A percentile compares a stretch with the other conserved stretches of the same genome.
Conservation (phyloP, 2,329 filamentous ascomycete genomes). For the Sporothrix brunneoviolacea region DNA sequence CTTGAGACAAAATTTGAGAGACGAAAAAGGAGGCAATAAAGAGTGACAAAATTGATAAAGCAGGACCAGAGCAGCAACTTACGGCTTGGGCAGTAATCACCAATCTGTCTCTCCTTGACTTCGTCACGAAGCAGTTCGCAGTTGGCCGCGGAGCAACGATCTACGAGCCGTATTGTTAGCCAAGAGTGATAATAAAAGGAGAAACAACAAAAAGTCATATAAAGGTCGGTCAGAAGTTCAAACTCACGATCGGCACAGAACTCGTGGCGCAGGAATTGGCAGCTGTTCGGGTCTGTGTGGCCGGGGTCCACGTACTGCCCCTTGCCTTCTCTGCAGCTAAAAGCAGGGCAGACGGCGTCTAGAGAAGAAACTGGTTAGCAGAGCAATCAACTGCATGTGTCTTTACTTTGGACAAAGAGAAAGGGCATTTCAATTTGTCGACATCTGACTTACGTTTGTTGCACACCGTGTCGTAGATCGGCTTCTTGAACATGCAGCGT, state of each 20-base stretch:
- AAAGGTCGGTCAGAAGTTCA: not conserved
- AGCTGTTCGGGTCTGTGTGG: not conserved
- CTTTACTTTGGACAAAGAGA: too few species aligned
- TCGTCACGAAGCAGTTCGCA: constrained; percentile 12
- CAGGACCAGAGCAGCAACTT: too few species aligned
- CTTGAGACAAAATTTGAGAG: too few species aligned
- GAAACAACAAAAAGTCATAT: not conserved
- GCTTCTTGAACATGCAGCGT: constrained; percentile 10
- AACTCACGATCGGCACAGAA: constrained; percentile 11
- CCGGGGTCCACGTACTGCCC: not conserved
- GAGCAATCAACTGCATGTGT: too few species aligned
- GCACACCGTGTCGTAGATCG: constrained; percentile 2
- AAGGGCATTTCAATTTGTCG: too few species aligned
- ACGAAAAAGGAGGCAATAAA: too few species aligned
- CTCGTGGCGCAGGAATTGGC: constrained; percentile 12
- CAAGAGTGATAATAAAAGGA: not conserved
- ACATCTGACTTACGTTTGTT: constrained; percentile 10
- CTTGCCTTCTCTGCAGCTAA: constrained; percentile 5
- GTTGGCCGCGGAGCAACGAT: not conserved
- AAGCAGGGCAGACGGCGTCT: constrained; percentile 5
- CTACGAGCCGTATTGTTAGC: not conserved
- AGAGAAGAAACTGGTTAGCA: too few species aligned
- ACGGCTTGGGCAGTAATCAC: constrained; percentile 8
- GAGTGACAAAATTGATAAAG: too few species aligned
- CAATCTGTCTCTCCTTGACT: not conserved